Evolutionary conservation across 176 grass and related monocot species (phyloP).

Genomic region (sorghum (Sorghum bicolor)): DNA sequence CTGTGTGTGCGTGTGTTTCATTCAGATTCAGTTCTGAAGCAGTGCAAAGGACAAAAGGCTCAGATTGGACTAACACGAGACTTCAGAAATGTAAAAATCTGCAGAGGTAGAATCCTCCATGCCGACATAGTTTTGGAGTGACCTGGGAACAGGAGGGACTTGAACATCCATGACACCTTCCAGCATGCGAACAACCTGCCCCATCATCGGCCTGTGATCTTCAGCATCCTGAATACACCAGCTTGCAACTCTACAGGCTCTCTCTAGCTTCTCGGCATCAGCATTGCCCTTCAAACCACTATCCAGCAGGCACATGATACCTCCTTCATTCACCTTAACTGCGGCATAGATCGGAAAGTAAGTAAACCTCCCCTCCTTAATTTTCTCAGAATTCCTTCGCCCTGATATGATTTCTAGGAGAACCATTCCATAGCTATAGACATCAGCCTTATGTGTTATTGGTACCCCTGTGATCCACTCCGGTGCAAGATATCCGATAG

Average conservation of each 20-base stretch:
- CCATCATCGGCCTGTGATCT: conserved; percentile 31
- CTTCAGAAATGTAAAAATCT: neutral
- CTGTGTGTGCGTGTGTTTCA: neutral
- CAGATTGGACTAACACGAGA: neutral
- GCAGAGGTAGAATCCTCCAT: conserved; percentile 14
- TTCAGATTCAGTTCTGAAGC: neutral
- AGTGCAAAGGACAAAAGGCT: neutral
- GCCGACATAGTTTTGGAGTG: conserved; percentile 27
- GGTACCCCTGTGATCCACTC: conserved; percentile 38
- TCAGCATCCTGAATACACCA: conserved; percentile 57
- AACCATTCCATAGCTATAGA: conserved; percentile 44
- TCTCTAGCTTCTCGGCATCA: conserved; percentile 28
- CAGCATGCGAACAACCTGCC: conserved; percentile 43
- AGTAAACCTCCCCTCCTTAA: neutral
- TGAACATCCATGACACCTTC: conserved; percentile 25
- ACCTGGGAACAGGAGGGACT: conserved; percentile 24
- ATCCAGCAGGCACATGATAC: conserved; percentile 23
- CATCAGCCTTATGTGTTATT: conserved; percentile 34
- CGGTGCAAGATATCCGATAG: conserved; percentile 34
- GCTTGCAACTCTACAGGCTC: conserved; percentile 38
- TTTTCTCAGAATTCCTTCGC: conserved; percentile 12
- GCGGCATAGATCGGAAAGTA: conserved; percentile 34
- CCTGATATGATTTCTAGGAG: conserved; percentile 46
- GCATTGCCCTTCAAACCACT: conserved; percentile 19
- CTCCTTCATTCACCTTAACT: conserved; percentile 13